Evolutionary conservation across 2,329 filamentous ascomycete genomes (phyloP).

Genomic region (Clonostachys byssicola): DNA sequence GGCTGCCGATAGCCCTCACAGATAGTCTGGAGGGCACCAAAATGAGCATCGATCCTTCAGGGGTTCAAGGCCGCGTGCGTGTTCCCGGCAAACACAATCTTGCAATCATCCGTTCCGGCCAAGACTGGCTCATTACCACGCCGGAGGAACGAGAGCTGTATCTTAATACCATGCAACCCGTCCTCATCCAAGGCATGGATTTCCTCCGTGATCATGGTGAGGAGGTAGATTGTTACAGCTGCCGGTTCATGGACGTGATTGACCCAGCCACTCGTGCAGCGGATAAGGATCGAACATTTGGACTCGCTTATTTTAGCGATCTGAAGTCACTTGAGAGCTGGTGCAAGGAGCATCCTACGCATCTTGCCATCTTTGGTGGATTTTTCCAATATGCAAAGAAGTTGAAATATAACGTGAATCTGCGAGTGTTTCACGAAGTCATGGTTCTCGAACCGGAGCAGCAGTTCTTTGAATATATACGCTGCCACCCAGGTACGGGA

Average conservation of each 20-base stretch:
- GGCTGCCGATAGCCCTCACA: constrained; percentile 29
- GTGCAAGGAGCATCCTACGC: constrained; percentile 30
- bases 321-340: constrained; percentile 29
- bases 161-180: constrained; percentile 37
- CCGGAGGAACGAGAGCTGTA: constrained; percentile 35
- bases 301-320: constrained; percentile 34
- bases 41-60: background rate
- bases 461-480: constrained; percentile 35
- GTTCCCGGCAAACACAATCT: constrained; percentile 32
- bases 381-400: constrained; percentile 30
- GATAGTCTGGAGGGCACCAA: constrained; percentile 22
- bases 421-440: constrained; percentile 34
- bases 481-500: constrained; percentile 27
- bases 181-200: constrained; percentile 35
- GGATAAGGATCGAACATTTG: constrained; percentile 29
- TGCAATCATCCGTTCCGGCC: constrained; percentile 37
- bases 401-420: constrained; percentile 24
- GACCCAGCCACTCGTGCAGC: constrained; percentile 11
- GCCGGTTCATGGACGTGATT: constrained; percentile 36
- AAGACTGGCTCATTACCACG: constrained; percentile 35
- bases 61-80: constrained; percentile 11
- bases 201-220: constrained; percentile 35
- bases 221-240: constrained; percentile 35
- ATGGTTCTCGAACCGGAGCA: constrained; percentile 28
- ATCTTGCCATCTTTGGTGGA: constrained; percentile 32